Base-by-base conservation (phyloP, 306 rosid species). In the Corylus americana region DNA sequence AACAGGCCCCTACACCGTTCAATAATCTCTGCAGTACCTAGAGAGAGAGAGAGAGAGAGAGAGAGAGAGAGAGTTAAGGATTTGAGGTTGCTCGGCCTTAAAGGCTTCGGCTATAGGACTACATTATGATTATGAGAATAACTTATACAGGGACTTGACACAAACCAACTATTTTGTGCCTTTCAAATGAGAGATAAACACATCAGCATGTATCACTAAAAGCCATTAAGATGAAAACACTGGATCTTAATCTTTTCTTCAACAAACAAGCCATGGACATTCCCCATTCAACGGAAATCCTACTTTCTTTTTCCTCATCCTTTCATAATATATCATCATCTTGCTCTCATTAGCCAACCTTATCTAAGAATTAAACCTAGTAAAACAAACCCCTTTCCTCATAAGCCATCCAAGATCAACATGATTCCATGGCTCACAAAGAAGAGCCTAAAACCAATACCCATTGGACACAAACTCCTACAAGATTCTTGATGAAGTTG, bases 391-490 rank as follows among this genome's bases (percentile, higher is more conserved):
- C 53, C 67, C 67, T 39, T 51, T 50, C 31, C 20, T 74, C 22
- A 4, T 55, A 54, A 22, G 22, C 77, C 13, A 14, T 78, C 51
- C 77, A 44, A 57, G 27, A 58, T 5, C 77, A 79, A 51, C 73
- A 64, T 55, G 45, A 20, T 84, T 76, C 42, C 73, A 72, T 80
- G 14, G 31, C 11, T 63, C 22, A 8, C 20, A 77, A 74, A 44
- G 84, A 83, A 27, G 61, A 48, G 29, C 44, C 81, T 27, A 76
- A 42, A 70, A 81, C 66, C 92, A 86, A 27, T 92, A 77, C 77
- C 93, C 97, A 17, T 11, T 91, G 20, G 89, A 88, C 77, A 2
- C 90, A 0, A 59, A 17, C 66, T 81, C 86, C 49, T 89, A 88
- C 81, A 49, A 55, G 45, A 58, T 88, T 22, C 58, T 88, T 12